Evolutionary conservation across 805 yeast species (phyloP).

Genomic region (Saccharomyces kudriavzevii): DNA sequence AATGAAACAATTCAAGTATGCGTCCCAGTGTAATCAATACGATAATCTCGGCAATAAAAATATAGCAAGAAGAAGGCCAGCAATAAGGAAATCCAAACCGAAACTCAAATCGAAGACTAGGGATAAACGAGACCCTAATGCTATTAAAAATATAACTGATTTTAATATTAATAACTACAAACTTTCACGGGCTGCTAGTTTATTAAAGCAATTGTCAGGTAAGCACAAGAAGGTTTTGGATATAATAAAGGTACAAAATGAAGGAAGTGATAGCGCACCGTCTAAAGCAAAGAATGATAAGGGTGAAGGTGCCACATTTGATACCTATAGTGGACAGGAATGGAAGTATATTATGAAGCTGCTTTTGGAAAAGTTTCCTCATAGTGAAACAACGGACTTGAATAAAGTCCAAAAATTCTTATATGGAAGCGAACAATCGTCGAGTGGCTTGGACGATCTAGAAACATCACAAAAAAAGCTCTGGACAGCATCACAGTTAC

Average conservation of each 20-base stretch:
- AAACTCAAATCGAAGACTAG: not conserved
- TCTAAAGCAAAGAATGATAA: not conserved
- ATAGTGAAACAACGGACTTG: slow-evolving; percentile 14
- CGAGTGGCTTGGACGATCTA: not conserved
- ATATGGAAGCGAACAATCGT: slow-evolving; percentile 15
- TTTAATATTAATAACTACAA: slow-evolving; percentile 7
- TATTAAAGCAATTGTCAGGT: slow-evolving; percentile 25
- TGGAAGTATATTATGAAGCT: slow-evolving; percentile 19
- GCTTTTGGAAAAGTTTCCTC: slow-evolving; percentile 18
- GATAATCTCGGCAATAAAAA: not conserved
- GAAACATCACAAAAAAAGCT: slow-evolving; percentile 7
- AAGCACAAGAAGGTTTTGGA: slow-evolving; percentile 25
- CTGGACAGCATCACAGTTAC: slow-evolving; percentile 21
- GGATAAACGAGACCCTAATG: not conserved
- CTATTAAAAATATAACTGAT: slow-evolving; percentile 10
- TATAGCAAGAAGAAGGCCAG: not conserved
- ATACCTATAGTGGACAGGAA: slow-evolving; percentile 25
- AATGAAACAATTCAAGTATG: slow-evolving; percentile 19
- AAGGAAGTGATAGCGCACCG: not conserved
- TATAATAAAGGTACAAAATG: slow-evolving; percentile 10
- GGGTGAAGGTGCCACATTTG: slow-evolving; percentile 2
- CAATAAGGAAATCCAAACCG: not conserved
- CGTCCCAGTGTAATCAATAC: not conserved
- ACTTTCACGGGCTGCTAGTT: slow-evolving; percentile 9
- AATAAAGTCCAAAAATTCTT: slow-evolving; percentile 17